Evolutionary conservation across 225 moss, liverwort and hornwort genomes (phyloP).

Genomic region (Climacium dendroides): DNA sequence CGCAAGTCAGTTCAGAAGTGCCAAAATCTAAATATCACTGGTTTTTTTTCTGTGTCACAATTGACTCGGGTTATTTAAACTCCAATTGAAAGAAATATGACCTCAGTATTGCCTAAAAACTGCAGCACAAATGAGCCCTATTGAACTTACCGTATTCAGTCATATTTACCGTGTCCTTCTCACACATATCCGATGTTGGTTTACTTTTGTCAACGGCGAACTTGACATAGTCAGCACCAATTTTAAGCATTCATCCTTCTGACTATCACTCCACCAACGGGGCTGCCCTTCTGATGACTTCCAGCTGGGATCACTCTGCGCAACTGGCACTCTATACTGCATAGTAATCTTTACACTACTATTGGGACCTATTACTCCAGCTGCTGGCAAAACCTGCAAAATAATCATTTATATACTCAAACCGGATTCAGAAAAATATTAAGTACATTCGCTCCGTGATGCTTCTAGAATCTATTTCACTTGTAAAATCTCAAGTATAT

Average conservation of each 20-base stretch:
- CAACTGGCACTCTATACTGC: constrained; percentile 8
- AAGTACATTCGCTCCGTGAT: background rate
- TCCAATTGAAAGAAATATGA: background rate
- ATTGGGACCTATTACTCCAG: constrained; percentile 34
- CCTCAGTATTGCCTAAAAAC: background rate
- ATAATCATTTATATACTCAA: background rate
- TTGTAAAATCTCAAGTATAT: background rate
- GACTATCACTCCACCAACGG: constrained; percentile 37
- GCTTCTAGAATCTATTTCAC: background rate
- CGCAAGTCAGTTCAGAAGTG: background rate
- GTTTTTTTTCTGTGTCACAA: background rate
- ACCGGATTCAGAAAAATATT: background rate
- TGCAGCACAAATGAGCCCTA: background rate
- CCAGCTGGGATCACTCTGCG: constrained; percentile 1
- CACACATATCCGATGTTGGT: constrained; percentile 41
- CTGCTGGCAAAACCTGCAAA: constrained; percentile 42
- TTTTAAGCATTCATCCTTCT: constrained; percentile 27
- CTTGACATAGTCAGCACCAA: constrained; percentile 41
- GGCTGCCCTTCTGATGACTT: constrained; percentile 12
- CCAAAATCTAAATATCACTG: background rate
- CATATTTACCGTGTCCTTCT: constrained; percentile 12
- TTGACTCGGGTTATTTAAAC: background rate
- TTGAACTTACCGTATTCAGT: background rate
- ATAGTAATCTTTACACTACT: constrained; percentile 14
- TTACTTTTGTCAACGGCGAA: constrained; percentile 24